These are phyloP conservation scores for Aspergillus carbonarius DNA, from an alignment of 2,329 filamentous ascomycete genomes.

Conservation along the genomic window DNA sequence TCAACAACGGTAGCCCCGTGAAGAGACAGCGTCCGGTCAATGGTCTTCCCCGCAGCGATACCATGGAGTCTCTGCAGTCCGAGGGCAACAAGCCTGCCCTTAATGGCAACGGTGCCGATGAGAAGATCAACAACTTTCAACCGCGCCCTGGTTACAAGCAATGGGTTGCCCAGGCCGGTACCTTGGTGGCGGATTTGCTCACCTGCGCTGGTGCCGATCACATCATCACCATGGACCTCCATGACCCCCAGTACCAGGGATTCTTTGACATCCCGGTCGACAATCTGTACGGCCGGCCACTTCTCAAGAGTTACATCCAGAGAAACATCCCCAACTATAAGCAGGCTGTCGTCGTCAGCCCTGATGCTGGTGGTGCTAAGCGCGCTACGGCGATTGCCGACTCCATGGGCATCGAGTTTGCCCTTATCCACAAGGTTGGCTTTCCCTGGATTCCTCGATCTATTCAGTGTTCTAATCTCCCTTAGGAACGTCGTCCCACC, in stretches of 20 bases:
- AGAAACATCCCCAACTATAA: slow-evolving; percentile 80
- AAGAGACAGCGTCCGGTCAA: slow-evolving; percentile 44
- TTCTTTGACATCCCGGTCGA: slow-evolving; percentile 99
- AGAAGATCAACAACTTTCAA: slow-evolving; percentile 65
- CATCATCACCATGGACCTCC: slow-evolving; percentile 95
- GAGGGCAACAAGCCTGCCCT: slow-evolving; percentile 27
- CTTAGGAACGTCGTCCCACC: slow-evolving; percentile 80
- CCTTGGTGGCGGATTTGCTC: slow-evolving; percentile 87
- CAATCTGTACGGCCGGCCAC: slow-evolving; percentile 74
- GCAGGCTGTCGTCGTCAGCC: slow-evolving; percentile 88
- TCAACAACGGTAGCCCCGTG: slow-evolving; percentile 42
- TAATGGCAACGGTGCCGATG: slow-evolving; percentile 61
- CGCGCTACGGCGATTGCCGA: slow-evolving; percentile 94
- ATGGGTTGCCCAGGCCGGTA: slow-evolving; percentile 97
- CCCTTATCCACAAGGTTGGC: slow-evolving; percentile 92
- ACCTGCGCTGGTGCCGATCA: slow-evolving; percentile 96
- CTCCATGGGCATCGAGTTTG: slow-evolving; percentile 89
- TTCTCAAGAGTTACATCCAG: slow-evolving; percentile 66
- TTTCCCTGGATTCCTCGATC: neutral
- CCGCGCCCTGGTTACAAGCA: slow-evolving; percentile 94
- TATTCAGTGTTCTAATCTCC: slow-evolving; percentile 20
- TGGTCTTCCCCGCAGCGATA: slow-evolving; percentile 39
- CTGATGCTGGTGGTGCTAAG: slow-evolving; percentile 95
- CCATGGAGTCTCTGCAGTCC: slow-evolving; percentile 39
- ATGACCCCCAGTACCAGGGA: slow-evolving; percentile 95